A percentile compares a stretch with the other conserved stretches of the same genome.
phyloP scores from a whole-genome alignment of 148 eudicot species.

The Silene latifolia region DNA sequence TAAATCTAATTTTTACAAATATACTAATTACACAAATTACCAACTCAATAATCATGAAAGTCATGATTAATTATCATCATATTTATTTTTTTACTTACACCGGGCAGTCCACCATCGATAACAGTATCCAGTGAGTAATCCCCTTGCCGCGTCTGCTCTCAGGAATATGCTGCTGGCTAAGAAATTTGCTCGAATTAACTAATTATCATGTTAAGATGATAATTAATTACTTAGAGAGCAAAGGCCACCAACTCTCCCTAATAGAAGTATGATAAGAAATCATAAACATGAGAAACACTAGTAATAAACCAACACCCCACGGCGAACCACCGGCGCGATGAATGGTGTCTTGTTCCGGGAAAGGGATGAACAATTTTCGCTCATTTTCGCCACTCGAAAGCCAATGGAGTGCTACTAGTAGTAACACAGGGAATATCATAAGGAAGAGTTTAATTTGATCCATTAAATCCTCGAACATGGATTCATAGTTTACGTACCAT shows the following conservation, averaged over 20 bases:
- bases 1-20: background rate
- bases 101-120: too few relatives aligned
- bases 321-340: conserved; percentile 76
- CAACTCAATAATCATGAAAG: background rate
- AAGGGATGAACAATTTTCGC: conserved; percentile 29
- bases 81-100: too few relatives aligned
- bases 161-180: too few relatives aligned
- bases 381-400: conserved; percentile 42
- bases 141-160: too few relatives aligned
- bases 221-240: conserved; percentile 30
- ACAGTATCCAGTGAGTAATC: too few relatives aligned
- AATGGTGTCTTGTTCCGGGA: conserved; percentile 52
- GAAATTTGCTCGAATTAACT: too few relatives aligned
- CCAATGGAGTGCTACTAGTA: conserved; percentile 54
- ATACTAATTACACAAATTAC: background rate
- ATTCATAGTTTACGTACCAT: conserved; percentile 66
- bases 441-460: conserved; percentile 44
- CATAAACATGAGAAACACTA: conserved; percentile 58
- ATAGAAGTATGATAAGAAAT: conserved; percentile 57
- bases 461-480: conserved; percentile 43
- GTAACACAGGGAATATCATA: conserved; percentile 48
- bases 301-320: conserved; percentile 54
- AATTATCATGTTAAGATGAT: background rate
- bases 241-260: conserved; percentile 70
- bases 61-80: too few relatives aligned